Evolutionary conservation across 2,329 filamentous ascomycete species (phyloP).

Genomic region (Fusarium setosum): DNA sequence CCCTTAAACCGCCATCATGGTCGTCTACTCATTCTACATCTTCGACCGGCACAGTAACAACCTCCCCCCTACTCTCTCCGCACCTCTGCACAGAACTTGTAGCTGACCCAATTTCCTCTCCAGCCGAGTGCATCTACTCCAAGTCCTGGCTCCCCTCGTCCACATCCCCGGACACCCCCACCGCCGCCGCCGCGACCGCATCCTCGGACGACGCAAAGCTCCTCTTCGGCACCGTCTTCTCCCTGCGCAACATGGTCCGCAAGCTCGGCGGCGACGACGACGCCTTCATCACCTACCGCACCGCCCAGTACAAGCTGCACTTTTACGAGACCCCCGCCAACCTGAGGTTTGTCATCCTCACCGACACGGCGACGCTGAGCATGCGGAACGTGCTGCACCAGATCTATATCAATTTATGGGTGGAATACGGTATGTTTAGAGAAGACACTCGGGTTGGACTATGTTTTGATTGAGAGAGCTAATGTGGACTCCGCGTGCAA

Average conservation of each 20-base stretch:
- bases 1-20: slow-evolving; percentile 68
- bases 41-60: slow-evolving; percentile 95
- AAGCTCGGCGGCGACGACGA: slow-evolving; percentile 95
- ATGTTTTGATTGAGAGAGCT: neutral
- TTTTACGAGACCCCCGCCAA: slow-evolving; percentile 98
- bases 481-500: slow-evolving; percentile 42
- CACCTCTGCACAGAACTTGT: no score
- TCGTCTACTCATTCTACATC: slow-evolving; percentile 97
- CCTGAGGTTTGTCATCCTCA: slow-evolving; percentile 96
- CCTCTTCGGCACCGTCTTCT: slow-evolving; percentile 97
- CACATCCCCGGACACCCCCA: slow-evolving; percentile 29
- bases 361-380: slow-evolving; percentile 87
- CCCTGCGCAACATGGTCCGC: slow-evolving; percentile 93
- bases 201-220: slow-evolving; percentile 90
- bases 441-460: neutral
- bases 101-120: slow-evolving; percentile 29
- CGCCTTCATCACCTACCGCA: slow-evolving; percentile 94
- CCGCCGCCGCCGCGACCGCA: slow-evolving; percentile 41
- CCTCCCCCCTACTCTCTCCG: neutral
- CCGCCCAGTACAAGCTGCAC: slow-evolving; percentile 95
- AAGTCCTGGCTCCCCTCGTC: slow-evolving; percentile 78
- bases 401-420: slow-evolving; percentile 98
- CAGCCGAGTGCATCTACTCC: slow-evolving; percentile 98
- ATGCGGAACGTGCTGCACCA: slow-evolving; percentile 96
- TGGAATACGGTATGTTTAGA: slow-evolving; percentile 84